Base-by-base conservation (phyloP, 805 yeast species). In the Starmerella scarabaei region DNA sequence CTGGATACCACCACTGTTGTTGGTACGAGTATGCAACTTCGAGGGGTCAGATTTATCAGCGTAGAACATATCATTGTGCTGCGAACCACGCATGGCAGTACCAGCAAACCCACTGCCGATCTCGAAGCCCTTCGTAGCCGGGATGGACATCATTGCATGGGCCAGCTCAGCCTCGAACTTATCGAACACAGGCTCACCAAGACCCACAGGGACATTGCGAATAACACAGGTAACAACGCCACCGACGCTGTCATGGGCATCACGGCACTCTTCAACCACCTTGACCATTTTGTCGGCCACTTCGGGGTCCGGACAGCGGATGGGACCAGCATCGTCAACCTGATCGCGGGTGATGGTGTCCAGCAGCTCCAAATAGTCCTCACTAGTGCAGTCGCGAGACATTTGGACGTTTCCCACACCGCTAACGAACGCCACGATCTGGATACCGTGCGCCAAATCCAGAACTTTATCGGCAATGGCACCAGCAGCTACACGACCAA, bases 401-500 rank as follows among this genome's bases (percentile, higher is more conserved):
- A 91, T 79, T 52, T 78, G 64, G 36, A 81, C 68, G 21, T 71
- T 67, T 33, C 98, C 98, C 47, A 91, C 94, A 44, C 82, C 80
- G n/a, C 91, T 74, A 18, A 88, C 96, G 62, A 91, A 91, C 0
- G 96, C 98, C 35, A 91, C 95, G 54, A 91, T 83, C 62, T 88
- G 97, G 34, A 91, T 91, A 44, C 73, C 72, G 57, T 80, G 76
- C 40, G 81, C 80, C 52, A 79, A 75, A 36, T 64, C 57, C 56
- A 91, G 71, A 49, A 83, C 77, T 64, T 86, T 88, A 62, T 91
- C 98, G 36, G 98, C 98, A 61, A 91, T 77, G 37, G 95, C 97
- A 56, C 96, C 96, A 7, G 96, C 97, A 35, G 97, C 97, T 39
- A 91, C 98, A 62, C 98, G 75, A 42, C 98, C 98, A 54, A 91